Base-by-base conservation (phyloP, 108 stramenopile genomes). In the Nitzschia sp. region DNA sequence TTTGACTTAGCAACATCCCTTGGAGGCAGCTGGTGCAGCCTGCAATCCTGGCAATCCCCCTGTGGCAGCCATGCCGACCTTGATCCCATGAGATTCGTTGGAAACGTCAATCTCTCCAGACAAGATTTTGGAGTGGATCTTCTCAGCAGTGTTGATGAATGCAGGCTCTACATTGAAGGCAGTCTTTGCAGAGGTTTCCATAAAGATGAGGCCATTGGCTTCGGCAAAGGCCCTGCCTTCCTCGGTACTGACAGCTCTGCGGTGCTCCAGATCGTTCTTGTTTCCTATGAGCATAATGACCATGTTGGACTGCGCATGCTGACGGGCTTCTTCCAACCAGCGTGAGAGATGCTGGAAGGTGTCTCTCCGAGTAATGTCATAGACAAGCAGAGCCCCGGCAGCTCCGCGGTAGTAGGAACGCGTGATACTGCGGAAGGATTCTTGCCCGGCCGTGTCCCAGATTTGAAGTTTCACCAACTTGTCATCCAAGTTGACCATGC, bases 391-490 rank as follows among this genome's bases (percentile, higher is more conserved):
- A 0, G 99, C 99, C 8, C 99, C 99, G 0, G 99, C 99, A 8
- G 99, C 97, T 9, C 97, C 99, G 9, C 99, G 88, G 76, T 99
- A 99, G 77, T 99, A 99, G 44, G 90, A 93, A 15, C 99, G 86
- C n/a, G 99, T 99, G 62, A 99, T 99, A 76, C 93, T 95, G 2
- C 99, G 94, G 82, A 99, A 99, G 19, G 91, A 95, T 79, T 99
- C 99, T 78, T 98, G 96, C 10, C 96, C 89, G 53, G 92, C 88
- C 3, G 90, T 91, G 54, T 95, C 88, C 91, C 90, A 92, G 44
- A 92, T 95, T 81, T 93, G 92, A 41, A 93, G 71, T 71, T 84
- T 80, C 58, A 78, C 77, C 34, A 95, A 79, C 74, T 97, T 99
- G 69, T 97, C 89, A 41, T 97, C 93, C 76, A 91, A 83, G 48